Evolutionary conservation across 2,329 filamentous ascomycete genomes (phyloP), one percentile per base, ranked within the genome.

Genomic region (Alternaria sp.): DNA sequence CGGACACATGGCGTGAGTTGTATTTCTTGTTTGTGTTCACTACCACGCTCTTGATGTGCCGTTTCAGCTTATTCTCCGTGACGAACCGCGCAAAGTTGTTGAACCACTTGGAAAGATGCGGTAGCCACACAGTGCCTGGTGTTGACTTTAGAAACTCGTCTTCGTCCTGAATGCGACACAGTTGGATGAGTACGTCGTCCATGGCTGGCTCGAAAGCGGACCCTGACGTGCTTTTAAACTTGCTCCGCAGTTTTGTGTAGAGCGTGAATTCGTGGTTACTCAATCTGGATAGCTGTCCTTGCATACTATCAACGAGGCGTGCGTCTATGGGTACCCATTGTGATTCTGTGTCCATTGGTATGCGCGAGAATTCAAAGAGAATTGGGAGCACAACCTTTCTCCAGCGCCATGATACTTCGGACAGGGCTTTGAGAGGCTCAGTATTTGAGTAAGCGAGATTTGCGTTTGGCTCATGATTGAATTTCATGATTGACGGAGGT

Each of bases 21-120:
- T 78, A 78, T 51, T 75, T 76, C 48, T 78, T 77, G 54, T 76
- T 70, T 7, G 78, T 79, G 50, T 78, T 72, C 8, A 84, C 72
- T 11, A 84, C 80, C 4, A 86, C 70, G 51, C 80, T 85, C 31
- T 74, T 74, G 26, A 88, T 77, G 53, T 81, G 70, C 28, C 67
- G 61, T 33, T 71, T 72, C 14, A 77, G 55, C 0, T 64, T 57
- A 14, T 75, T 62, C 5, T 61, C 53, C 10, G 34, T 21, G 0
- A 74, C 48, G 23, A 77, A 71, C 1, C 24, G 51, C 2, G 37
- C 44, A 40, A 77, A 73, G 0, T 53, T 41, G 9, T 52, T 17
- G 44, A 75, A 77, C 2, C 21, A 49, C 6, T 37, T 65, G 10
- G 66, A 66, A 9, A 77, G 67, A 50, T 76, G 73, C 23, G 73